Conservation (phyloP, 1,284 basidiomycete genomes). For the Ustanciosporium gigantosporum region DNA sequence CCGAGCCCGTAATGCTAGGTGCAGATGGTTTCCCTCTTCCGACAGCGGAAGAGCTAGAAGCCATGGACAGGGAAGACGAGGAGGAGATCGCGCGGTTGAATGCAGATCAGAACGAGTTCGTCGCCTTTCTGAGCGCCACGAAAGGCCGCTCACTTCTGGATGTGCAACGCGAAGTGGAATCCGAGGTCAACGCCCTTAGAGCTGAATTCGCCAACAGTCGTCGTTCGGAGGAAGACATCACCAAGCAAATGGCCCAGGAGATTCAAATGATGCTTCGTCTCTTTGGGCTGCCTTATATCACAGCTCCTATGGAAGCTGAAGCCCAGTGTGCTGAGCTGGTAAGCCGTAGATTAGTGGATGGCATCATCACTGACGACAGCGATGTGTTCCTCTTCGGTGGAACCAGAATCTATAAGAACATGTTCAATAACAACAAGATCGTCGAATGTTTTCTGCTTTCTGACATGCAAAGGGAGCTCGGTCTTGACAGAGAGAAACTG, state of each 20-base stretch:
- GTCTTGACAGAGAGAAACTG: constrained; percentile 82
- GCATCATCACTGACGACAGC: constrained; percentile 98
- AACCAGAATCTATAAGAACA: constrained; percentile 90
- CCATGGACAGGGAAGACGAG: constrained; percentile 72
- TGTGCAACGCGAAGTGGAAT: constrained; percentile 84
- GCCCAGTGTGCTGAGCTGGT: constrained; percentile 96
- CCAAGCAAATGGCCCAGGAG: constrained; percentile 89
- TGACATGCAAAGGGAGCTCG: constrained; percentile 85
- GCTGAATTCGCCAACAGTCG: constrained; percentile 83
- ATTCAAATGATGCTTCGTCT: constrained; percentile 83
- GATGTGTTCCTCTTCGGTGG: constrained; percentile 98
- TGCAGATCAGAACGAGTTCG: constrained; percentile 73
- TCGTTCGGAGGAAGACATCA: constrained; percentile 92
- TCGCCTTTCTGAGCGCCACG: constrained; percentile 83
- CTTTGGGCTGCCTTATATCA: constrained; percentile 97
- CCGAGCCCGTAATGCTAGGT: constrained; percentile 60
- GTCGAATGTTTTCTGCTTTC: constrained; percentile 89
- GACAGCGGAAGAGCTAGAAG: constrained; percentile 72
- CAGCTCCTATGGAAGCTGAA: constrained; percentile 97
- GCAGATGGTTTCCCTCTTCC: constrained; percentile 70
- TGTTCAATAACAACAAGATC: constrained; percentile 99
- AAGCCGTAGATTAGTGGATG: constrained; percentile 82
- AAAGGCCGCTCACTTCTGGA: constrained; percentile 64
- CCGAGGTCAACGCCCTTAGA: constrained; percentile 81
- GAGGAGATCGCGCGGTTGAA: constrained; percentile 43